Conservation (phyloP, 805 yeast genomes). For the Saccharomycopsis javanensis region DNA sequence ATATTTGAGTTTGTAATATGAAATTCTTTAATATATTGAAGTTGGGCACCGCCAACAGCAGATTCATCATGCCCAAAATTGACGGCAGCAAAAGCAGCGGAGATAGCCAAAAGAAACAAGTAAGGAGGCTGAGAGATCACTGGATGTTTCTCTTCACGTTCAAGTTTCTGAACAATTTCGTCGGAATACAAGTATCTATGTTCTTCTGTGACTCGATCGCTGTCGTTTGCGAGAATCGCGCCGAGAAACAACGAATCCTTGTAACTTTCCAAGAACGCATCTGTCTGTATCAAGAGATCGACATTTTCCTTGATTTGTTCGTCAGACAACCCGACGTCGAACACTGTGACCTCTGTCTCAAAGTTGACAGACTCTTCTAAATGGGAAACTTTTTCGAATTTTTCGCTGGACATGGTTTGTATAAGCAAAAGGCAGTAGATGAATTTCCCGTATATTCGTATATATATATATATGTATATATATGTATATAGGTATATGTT, state of each 20-base stretch:
- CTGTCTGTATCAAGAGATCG: conserved; percentile 13
- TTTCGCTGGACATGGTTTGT: not conserved
- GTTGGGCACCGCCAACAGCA: conserved; percentile 57
- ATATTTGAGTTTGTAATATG: conserved; percentile 33
- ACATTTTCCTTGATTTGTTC: conserved; percentile 19
- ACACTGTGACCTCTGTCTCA: not conserved
- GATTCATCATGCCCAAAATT: conserved; percentile 71
- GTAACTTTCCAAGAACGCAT: conserved; percentile 20
- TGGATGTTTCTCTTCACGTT: conserved; percentile 38
- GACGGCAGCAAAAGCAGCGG: conserved; percentile 44
- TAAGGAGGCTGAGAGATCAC: conserved; percentile 40
- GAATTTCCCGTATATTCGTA: not conserved
- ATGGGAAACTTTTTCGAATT: not conserved
- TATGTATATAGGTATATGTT: not conserved
- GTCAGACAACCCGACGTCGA: conserved; percentile 18
- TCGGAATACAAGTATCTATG: conserved; percentile 23
- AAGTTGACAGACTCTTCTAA: not conserved
- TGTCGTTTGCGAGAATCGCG: conserved; percentile 48
- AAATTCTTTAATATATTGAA: conserved; percentile 40
- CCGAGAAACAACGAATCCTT: conserved; percentile 38
- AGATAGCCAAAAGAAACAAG: conserved; percentile 52
- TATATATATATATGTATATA: too few relatives aligned
- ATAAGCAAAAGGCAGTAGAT: too few relatives aligned
- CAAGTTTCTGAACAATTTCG: conserved; percentile 27
- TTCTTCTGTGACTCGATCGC: conserved; percentile 32